A percentile compares a stretch with the other conserved stretches of the same genome.
phyloP scores from a whole-genome alignment of 176 grass and related monocot species.

The Aegilops umbellulata region DNA sequence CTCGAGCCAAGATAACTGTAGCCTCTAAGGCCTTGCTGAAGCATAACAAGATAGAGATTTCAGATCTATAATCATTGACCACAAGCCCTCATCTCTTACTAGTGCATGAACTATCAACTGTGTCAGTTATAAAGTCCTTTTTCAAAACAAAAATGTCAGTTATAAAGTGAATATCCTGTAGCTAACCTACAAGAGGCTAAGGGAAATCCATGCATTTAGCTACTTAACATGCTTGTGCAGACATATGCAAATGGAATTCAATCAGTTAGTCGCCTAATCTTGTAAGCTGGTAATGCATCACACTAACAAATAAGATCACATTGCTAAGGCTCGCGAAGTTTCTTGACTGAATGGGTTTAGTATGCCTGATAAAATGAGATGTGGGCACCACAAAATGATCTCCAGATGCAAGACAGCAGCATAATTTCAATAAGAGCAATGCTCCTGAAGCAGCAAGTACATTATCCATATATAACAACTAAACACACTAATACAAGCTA shows the following conservation, averaged over 20 bases:
- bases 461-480: no score
- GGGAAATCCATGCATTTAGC: no score
- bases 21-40: background rate
- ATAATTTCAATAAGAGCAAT: background rate
- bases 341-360: background rate
- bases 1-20: background rate
- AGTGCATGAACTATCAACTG: background rate
- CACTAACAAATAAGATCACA: background rate
- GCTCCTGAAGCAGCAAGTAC: background rate
- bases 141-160: no score
- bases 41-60: background rate
- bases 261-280: background rate
- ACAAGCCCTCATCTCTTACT: background rate
- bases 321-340: background rate
- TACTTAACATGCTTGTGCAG: no score
- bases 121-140: background rate
- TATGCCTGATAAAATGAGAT: background rate
- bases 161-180: no score
- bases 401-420: background rate
- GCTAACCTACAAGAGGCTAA: no score
- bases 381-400: background rate
- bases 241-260: background rate
- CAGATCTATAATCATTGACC: background rate
- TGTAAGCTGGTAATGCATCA: background rate
- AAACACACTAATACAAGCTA: no score